These are phyloP conservation scores for Drechslera avenae DNA, from an alignment of 2,329 filamentous ascomycete species.

Conservation along the genomic window DNA sequence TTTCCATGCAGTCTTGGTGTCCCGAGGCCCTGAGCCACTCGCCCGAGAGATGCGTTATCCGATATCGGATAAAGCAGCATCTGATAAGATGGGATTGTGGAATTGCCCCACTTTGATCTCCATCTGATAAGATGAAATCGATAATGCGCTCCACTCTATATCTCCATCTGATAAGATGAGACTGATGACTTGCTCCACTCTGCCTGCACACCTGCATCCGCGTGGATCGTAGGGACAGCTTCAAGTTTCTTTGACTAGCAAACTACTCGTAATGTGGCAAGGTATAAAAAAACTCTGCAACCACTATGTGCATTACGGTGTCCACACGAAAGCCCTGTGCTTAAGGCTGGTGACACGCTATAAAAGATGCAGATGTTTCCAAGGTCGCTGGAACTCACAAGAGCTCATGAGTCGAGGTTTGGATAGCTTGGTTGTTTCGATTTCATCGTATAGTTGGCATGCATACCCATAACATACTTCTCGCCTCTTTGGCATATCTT, in stretches of 20 bases:
- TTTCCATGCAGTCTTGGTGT: too few species aligned
- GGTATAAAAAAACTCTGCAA: slow-evolving; percentile 1
- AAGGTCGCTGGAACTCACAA: not conserved
- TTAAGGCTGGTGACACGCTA: not conserved
- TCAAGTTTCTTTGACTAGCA: not conserved
- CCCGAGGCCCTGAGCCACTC: too few species aligned
- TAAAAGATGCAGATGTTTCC: not conserved
- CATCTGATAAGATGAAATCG: slow-evolving; percentile 7
- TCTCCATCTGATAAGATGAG: slow-evolving; percentile 8
- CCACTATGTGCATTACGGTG: not conserved
- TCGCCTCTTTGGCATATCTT: not conserved
- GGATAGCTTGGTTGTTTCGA: not conserved
- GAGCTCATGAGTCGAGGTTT: not conserved
- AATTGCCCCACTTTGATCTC: not conserved
- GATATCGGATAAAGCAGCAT: too few species aligned
- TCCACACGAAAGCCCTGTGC: not conserved
- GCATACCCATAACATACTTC: not conserved
- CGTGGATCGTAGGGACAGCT: not conserved
- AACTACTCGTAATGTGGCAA: not conserved
- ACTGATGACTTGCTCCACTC: not conserved
- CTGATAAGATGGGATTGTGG: too few species aligned
- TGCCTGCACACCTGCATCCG: not conserved
- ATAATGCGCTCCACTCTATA: not conserved
- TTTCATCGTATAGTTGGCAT: not conserved
- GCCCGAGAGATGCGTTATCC: too few species aligned